phyloP scores from a whole-genome alignment of 1,284 basidiomycete genomes.

The Leccinum subrobustum region DNA sequence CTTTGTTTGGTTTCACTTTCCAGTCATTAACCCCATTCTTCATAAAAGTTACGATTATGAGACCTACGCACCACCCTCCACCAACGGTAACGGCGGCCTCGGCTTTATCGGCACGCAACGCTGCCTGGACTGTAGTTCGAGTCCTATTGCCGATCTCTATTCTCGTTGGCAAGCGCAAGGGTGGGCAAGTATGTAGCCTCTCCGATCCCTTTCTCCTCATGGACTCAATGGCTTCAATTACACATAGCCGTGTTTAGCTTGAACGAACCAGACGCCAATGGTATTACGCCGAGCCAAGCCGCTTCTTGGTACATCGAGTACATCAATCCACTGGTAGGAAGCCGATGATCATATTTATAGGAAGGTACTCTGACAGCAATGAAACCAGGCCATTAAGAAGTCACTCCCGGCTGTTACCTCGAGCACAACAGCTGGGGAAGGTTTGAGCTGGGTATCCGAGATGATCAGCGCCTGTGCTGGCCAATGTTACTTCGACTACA shows the following conservation, averaged over 20 bases:
- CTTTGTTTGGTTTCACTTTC: background rate
- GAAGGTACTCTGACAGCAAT: background rate
- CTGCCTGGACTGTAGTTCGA: conserved; percentile 37
- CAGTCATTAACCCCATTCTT: background rate
- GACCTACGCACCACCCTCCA: conserved; percentile 35
- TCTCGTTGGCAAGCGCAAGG: conserved; percentile 32
- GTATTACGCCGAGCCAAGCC: conserved; percentile 29
- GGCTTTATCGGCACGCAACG: conserved; percentile 43
- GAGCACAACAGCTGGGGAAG: conserved; percentile 28
- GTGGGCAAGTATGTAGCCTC: conserved; percentile 31
- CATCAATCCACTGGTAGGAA: conserved; percentile 36
- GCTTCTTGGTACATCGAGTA: conserved; percentile 38
- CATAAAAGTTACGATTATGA: conserved; percentile 37
- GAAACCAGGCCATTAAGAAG: conserved; percentile 31
- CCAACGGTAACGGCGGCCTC: conserved; percentile 34
- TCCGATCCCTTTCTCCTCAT: background rate
- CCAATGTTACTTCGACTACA: conserved; percentile 33
- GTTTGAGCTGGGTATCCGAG: conserved; percentile 35
- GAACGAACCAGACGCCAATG: conserved; percentile 37
- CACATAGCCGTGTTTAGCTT: conserved; percentile 36
- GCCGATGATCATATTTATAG: background rate
- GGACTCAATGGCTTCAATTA: background rate
- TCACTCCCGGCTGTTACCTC: conserved; percentile 38
- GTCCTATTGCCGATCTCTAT: conserved; percentile 34
- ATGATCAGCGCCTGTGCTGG: conserved; percentile 35